phyloP scores from a whole-genome alignment of 2,329 filamentous ascomycete genomes.

The Cercospora berteroae region DNA sequence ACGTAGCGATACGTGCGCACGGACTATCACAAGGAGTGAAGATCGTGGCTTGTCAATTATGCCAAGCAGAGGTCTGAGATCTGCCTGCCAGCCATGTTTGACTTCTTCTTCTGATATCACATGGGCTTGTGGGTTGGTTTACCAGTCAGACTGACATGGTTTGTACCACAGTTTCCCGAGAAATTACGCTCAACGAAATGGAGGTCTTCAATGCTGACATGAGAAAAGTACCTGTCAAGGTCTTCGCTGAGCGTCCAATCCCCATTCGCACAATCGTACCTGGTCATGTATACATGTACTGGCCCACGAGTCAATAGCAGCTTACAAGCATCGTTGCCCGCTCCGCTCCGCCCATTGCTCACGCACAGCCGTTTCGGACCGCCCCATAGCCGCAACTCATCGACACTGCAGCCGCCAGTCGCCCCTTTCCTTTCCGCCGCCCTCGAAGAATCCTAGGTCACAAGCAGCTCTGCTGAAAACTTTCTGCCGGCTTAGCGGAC shows the following conservation, averaged over 20 bases:
- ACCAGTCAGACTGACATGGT: background rate
- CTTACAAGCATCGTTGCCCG: background rate
- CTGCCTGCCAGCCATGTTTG: background rate
- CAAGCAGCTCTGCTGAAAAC: too few relatives aligned
- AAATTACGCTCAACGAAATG: background rate
- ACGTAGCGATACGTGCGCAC: background rate
- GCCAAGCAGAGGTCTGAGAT: background rate
- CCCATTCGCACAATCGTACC: background rate
- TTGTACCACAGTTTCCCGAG: background rate
- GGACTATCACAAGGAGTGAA: background rate
- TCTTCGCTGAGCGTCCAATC: background rate
- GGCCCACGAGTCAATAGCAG: background rate
- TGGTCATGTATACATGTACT: background rate
- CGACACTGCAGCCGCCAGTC: too few relatives aligned
- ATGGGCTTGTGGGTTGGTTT: background rate
- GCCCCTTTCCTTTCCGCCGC: background rate
- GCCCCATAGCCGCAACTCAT: background rate
- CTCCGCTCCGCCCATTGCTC: background rate
- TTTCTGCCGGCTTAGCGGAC: background rate
- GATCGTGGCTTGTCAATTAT: background rate
- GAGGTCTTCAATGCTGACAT: background rate
- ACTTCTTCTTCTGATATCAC: background rate
- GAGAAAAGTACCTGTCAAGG: background rate
- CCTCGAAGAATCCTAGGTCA: background rate
- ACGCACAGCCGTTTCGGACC: background rate